These are phyloP conservation scores for Cladobotryum mycophilum DNA, from an alignment of 2,329 filamentous ascomycete genomes.

Conservation along the genomic window DNA sequence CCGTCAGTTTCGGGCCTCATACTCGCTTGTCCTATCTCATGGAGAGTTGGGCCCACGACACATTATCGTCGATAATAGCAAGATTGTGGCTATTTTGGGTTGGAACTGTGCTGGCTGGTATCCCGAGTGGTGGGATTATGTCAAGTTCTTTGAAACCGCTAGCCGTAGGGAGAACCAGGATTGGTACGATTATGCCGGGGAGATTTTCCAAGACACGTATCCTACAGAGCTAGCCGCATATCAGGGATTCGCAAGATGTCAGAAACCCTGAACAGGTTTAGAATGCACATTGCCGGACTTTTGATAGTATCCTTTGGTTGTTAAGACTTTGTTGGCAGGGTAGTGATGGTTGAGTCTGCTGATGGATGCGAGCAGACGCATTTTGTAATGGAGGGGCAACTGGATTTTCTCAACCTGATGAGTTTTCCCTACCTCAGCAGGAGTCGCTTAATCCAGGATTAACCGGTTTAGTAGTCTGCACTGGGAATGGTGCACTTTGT, in stretches of 20 bases:
- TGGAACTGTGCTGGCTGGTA: constrained; percentile 29
- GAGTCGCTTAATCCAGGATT: too few relatives aligned
- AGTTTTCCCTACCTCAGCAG: too few relatives aligned
- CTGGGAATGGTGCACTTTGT: too few relatives aligned
- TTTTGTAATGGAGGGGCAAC: too few relatives aligned
- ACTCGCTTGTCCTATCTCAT: constrained; percentile 19
- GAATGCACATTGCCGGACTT: too few relatives aligned
- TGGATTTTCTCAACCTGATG: too few relatives aligned
- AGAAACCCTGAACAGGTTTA: constrained; percentile 13
- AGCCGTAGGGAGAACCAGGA: constrained; percentile 22
- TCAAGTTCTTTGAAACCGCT: constrained; percentile 27
- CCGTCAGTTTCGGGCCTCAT: constrained; percentile 14
- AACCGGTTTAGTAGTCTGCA: too few relatives aligned
- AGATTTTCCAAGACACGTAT: constrained; percentile 21
- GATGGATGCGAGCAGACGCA: too few relatives aligned
- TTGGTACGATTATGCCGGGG: constrained; percentile 26
- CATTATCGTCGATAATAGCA: constrained; percentile 21
- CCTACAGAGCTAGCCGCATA: constrained; percentile 24
- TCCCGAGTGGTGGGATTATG: constrained; percentile 30
- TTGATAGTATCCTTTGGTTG: too few relatives aligned
- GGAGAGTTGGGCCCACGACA: constrained; percentile 23
- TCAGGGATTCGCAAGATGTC: constrained; percentile 25
- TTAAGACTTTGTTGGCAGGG: too few relatives aligned
- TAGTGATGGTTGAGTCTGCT: too few relatives aligned
- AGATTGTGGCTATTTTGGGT: constrained; percentile 21